Evolutionary conservation across 768 basidiomycete genomes (phyloP).

Genomic region (Lactifluus pinguis): DNA sequence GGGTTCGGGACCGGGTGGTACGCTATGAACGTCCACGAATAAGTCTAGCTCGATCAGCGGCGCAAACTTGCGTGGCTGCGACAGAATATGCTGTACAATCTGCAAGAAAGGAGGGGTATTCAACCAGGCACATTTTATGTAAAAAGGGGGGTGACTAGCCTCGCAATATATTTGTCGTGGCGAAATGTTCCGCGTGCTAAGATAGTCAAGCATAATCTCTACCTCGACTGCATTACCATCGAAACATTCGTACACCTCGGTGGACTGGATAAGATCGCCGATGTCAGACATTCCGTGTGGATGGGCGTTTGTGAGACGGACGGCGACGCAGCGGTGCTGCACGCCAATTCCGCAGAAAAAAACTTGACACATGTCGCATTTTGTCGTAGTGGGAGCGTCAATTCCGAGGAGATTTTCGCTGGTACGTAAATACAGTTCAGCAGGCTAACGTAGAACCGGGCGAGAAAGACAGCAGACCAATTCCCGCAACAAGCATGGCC

Average conservation of each 20-base stretch:
- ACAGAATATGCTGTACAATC: conserved; percentile 54
- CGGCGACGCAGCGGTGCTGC: conserved; percentile 61
- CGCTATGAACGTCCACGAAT: conserved; percentile 59
- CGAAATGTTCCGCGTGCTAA: conserved; percentile 49
- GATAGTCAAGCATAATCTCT: conserved; percentile 76
- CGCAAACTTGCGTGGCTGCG: conserved; percentile 53
- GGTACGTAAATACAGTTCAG: not conserved
- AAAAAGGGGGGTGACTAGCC: conserved; percentile 30
- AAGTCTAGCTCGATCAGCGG: conserved; percentile 62
- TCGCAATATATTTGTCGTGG: conserved; percentile 73
- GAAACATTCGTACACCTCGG: conserved; percentile 74
- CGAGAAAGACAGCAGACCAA: conserved; percentile 40
- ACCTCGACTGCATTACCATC: conserved; percentile 71
- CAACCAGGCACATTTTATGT: not conserved
- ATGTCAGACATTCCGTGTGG: conserved; percentile 62
- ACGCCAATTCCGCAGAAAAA: conserved; percentile 78
- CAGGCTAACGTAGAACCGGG: not conserved
- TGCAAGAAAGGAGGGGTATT: conserved; percentile 22
- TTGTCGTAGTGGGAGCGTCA: conserved; percentile 66
- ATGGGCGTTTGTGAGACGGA: conserved; percentile 47
- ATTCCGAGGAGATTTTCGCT: conserved; percentile 72
- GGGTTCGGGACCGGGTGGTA: conserved; percentile 45
- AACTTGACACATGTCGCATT: conserved; percentile 76
- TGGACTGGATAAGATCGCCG: conserved; percentile 67
- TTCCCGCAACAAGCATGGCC: conserved; percentile 78